Base-by-base conservation (phyloP, 495 filamentous ascomycete species). In the Pyrenula aspistea region DNA sequence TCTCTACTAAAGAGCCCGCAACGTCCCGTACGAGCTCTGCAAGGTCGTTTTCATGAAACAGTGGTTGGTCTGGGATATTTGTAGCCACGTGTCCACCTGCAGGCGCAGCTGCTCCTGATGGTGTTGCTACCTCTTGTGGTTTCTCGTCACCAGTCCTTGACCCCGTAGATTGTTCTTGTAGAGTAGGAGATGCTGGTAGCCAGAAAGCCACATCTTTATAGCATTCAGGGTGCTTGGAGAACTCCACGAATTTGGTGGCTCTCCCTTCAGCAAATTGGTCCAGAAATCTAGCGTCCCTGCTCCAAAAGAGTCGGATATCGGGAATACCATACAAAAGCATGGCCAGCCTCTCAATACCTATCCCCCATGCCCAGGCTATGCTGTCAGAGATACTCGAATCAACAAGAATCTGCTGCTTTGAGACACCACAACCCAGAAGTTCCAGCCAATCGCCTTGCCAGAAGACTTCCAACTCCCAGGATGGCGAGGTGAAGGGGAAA, bases 291-390 rank as follows among this genome's bases (percentile, higher is more conserved):
- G 74, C 59, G 63, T 98, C 93, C 53, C 74, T 70, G 10, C 87
- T 93, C 94, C 93, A 98, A 73, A 98, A 97, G 10, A 97, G 83
- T n/a, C 93, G 83, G 60, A 98, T 98, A 62, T 98, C 93, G 0
- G 92, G 89, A 53, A 98, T 94, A 51, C 85, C 84, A 71, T 95
- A 98, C 2, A 98, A 78, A 24, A 98, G 77, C 94, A 98, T 98
- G 50, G 93, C 91, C 55, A 98, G 87, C 55, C 93, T 80, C 65
- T 98, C 93, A 22, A 97, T 77, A 10, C 93, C 93, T 12, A 96
- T 74, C 22, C 93, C 94, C 64, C 96, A 98, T 8, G 93, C 94
- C 94, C 93, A 98, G 11, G 94, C 92, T 15, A 95, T 62, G 60
- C 89, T 81, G 25, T 79, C 67, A 3, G 88, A 83, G 19, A 87